Evolutionary conservation across 352 stramenopile genomes (phyloP), one percentile per base, ranked within the genome.

Genomic region (Phytophthora meadii): DNA sequence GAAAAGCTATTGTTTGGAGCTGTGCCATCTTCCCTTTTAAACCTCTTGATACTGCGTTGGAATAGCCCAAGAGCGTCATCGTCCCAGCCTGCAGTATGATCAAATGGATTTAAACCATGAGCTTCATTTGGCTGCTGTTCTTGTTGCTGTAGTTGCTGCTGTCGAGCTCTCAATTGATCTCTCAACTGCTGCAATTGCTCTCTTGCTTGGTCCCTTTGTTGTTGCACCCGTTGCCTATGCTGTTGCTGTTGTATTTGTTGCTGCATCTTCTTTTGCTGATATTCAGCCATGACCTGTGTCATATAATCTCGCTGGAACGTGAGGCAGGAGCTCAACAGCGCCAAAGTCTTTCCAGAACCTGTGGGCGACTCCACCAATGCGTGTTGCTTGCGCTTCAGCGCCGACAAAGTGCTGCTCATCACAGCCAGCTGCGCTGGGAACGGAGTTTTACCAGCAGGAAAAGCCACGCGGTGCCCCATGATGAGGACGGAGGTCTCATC

Each of bases 401-500:
- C 87, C 37, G 84, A 34, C 49, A 95, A 64, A 42, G 89, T 84
- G 52, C 88, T 93, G 74, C 76, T 92, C 87, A 95, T 95, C 28
- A 95, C 86, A 0, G 85, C 86, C 48, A 95, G 54, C 61, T 95
- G 87, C n/a, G 87, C 83, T 11, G 87, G 85, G 60, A 95, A 95
- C 39, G 87, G 87, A 42, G 61, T 79, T 73, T 93, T 95, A 39
- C 83, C 87, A 5, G 68, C 70, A 0, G 87, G 84, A 57, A 95
- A 95, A 36, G 68, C 79, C 27, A 95, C 87, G 45, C 72, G 73
- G 67, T 93, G 89, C 28, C 87, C 87, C 82, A 92, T 92, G 73
- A 95, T 91, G 74, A 93, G 82, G 50, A 91, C 68, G n/a, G 59
- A 77, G 28, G 62, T 70, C 39, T 77, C 64, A 11, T 46, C 47